Evolutionary conservation across 1,284 basidiomycete genomes (phyloP).

Genomic region (Pseudozyma sp.): DNA sequence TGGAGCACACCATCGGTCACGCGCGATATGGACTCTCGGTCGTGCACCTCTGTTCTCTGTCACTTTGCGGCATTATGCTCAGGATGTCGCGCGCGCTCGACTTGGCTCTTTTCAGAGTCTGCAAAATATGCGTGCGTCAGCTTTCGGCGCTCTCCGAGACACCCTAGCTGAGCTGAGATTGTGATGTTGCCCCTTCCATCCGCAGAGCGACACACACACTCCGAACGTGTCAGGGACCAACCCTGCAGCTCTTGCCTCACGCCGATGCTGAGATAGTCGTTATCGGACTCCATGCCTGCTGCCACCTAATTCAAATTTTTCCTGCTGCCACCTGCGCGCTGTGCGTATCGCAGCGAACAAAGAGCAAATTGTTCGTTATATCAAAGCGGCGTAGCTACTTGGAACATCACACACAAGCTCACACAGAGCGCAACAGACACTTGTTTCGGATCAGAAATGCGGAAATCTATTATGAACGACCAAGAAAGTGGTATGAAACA

Average conservation of each 20-base stretch:
- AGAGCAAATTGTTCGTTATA: too few relatives aligned
- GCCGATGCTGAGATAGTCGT: too few relatives aligned
- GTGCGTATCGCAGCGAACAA: too few relatives aligned
- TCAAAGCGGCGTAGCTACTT: too few relatives aligned
- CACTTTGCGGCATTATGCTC: not conserved
- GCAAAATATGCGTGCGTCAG: not conserved
- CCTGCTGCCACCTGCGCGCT: too few relatives aligned
- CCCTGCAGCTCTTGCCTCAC: not conserved
- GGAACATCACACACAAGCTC: not conserved
- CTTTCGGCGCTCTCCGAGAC: not conserved
- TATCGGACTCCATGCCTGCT: too few relatives aligned
- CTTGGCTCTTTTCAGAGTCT: too few relatives aligned
- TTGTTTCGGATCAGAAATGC: not conserved
- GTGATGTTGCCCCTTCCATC: not conserved
- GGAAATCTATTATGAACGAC: constrained; percentile 10
- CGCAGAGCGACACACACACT: not conserved
- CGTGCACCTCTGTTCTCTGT: not conserved
- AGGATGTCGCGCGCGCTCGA: too few relatives aligned
- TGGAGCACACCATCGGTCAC: constrained; percentile 3
- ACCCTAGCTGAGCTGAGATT: not conserved
- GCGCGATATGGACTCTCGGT: not conserved
- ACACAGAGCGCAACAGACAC: not conserved
- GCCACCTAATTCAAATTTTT: too few relatives aligned
- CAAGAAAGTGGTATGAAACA: constrained; percentile 7
- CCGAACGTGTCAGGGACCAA: not conserved